Evolutionary conservation across 2,329 filamentous ascomycete genomes (phyloP).

Genomic region (Phialocephala subalpina): DNA sequence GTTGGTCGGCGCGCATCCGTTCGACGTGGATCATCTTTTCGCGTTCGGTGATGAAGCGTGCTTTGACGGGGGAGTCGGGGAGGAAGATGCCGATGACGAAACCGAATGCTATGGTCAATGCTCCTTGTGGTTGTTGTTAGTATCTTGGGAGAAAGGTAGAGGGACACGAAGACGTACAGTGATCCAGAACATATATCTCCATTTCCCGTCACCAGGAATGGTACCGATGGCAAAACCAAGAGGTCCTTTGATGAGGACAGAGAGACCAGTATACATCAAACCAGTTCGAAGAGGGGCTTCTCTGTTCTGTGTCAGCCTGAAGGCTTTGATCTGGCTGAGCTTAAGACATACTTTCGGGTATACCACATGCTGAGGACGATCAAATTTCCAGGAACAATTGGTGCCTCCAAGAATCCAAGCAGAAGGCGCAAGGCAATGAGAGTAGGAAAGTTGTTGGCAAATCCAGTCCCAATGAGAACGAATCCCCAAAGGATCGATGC

Average conservation of each 20-base stretch:
- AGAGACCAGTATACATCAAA: conserved; percentile 30
- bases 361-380: conserved; percentile 47
- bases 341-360: conserved; percentile 41
- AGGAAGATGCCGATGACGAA: conserved; percentile 52
- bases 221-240: conserved; percentile 42
- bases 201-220: conserved; percentile 31
- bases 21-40: conserved; percentile 56
- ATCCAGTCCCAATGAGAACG: conserved; percentile 29
- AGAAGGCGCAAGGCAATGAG: conserved; percentile 39
- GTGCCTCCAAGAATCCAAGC: conserved; percentile 38
- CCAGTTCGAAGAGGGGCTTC: conserved; percentile 36
- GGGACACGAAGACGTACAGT: too few relatives aligned
- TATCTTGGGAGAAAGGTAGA: too few relatives aligned
- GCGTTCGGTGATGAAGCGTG: conserved; percentile 48
- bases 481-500: conserved; percentile 24
- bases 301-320: conserved; percentile 36
- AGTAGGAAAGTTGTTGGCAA: conserved; percentile 33
- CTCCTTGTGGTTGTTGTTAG: too few relatives aligned
- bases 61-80: conserved; percentile 57
- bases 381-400: conserved; percentile 43
- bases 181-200: conserved; percentile 36
- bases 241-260: conserved; percentile 38
- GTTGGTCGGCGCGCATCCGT: conserved; percentile 62
- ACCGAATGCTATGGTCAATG: conserved; percentile 38
- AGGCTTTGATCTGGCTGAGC: neutral